Percentiles rank a stretch among this genome's conserved stretches.
phyloP scores from a whole-genome alignment of 2,329 filamentous ascomycete species.

The Cytospora mali region DNA sequence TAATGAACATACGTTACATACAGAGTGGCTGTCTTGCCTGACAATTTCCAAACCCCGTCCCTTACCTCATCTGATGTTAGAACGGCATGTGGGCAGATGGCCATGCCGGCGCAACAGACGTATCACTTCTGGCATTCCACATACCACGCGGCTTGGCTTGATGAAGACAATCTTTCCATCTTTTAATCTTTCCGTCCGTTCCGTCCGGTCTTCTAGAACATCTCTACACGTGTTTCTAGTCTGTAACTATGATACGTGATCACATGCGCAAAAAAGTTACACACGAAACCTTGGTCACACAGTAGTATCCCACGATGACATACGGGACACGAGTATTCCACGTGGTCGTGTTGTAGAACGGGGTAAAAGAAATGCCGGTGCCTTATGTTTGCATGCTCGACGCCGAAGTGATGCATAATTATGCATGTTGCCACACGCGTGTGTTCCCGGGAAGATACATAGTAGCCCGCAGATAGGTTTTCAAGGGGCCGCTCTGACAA shows the following conservation, averaged over 20 bases:
- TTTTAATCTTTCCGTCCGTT: background rate
- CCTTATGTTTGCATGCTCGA: background rate
- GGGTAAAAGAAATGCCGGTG: background rate
- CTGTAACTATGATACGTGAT: background rate
- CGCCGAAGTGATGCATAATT: background rate
- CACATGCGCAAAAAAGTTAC: background rate
- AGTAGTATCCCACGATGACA: background rate
- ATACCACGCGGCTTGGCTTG: background rate
- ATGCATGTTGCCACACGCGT: background rate
- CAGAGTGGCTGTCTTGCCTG: background rate
- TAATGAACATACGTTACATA: background rate
- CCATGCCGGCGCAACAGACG: background rate
- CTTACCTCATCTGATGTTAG: background rate
- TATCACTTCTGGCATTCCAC: constrained; percentile 2
- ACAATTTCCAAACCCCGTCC: background rate
- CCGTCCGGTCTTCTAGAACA: constrained; percentile 19
- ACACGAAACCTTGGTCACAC: no score
- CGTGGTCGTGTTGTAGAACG: constrained; percentile 20
- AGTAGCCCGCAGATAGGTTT: background rate
- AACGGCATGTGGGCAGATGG: background rate
- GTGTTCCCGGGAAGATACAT: background rate
- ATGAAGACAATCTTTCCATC: constrained; percentile 1
- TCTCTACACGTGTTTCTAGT: constrained; percentile 18
- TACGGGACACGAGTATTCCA: constrained; percentile 22
- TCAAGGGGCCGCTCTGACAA: background rate